Evolutionary conservation across 805 yeast genomes (phyloP).

Genomic region (Debaryomyces hansenii): DNA sequence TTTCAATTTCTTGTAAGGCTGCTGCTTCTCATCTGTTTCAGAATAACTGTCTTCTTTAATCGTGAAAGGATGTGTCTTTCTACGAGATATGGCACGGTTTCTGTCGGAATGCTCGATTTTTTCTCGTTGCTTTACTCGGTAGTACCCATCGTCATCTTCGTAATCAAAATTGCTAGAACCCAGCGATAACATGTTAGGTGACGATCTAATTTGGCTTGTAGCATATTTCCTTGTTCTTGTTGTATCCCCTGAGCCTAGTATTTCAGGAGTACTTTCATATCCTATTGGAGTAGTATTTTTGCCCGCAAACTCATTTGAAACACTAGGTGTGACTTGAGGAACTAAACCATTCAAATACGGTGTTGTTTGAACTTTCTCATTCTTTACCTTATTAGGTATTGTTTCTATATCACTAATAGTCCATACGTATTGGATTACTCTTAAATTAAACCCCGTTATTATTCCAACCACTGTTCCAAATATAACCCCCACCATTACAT

Average conservation of each 20-base stretch:
- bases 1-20: background rate
- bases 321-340: background rate
- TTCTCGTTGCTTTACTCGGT: background rate
- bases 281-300: background rate
- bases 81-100: background rate
- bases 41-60: background rate
- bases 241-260: background rate
- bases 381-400: background rate
- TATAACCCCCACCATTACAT: conserved; percentile 7
- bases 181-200: background rate
- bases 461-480: conserved; percentile 7
- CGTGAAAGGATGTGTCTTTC: background rate
- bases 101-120: background rate
- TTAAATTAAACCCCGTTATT: conserved; percentile 6
- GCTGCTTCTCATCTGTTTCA: background rate
- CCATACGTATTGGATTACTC: conserved; percentile 2
- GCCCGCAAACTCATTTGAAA: background rate
- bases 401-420: background rate
- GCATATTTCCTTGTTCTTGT: background rate
- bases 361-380: background rate
- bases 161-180: background rate
- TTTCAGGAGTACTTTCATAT: background rate
- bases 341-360: background rate
- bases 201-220: background rate
- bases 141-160: conserved; percentile 11